A percentile compares a stretch with the other conserved stretches of the same genome.
These are phyloP conservation scores for Fraxinus xanthoxyloides DNA, from an alignment of 305 asterid species.

Conservation along the genomic window DNA sequence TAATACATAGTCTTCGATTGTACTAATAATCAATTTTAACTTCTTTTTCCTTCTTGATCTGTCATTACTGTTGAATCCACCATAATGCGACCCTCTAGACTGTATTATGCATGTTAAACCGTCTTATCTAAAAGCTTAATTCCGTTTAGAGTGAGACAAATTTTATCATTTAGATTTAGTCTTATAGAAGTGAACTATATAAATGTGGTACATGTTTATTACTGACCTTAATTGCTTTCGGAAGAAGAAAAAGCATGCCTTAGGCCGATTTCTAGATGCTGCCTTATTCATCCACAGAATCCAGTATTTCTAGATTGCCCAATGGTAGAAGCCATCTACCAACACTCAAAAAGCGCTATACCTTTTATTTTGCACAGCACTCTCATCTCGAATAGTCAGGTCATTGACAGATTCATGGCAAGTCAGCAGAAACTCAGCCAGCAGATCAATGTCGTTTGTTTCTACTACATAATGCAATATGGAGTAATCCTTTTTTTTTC, in stretches of 20 bases:
- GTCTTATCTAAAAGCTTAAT: neutral
- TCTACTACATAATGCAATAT: slow-evolving; percentile 12
- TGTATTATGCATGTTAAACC: neutral
- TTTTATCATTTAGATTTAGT: neutral
- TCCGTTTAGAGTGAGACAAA: neutral
- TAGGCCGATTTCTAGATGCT: too few species aligned
- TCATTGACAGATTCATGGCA: neutral
- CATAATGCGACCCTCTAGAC: neutral
- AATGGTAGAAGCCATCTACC: neutral
- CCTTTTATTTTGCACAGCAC: neutral
- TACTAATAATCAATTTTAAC: neutral
- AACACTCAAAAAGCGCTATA: slow-evolving; percentile 12
- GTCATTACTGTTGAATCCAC: neutral
- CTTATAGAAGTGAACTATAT: neutral
- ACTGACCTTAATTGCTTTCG: neutral
- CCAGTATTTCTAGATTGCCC: neutral
- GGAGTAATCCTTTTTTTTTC: neutral
- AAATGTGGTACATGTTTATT: neutral
- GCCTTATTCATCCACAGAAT: neutral
- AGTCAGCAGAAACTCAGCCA: slow-evolving; percentile 6
- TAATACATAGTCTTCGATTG: neutral
- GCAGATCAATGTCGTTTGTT: neutral
- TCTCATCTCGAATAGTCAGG: slow-evolving; percentile 6
- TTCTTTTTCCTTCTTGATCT: neutral
- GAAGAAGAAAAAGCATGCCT: neutral